phyloP scores from a whole-genome alignment of 106 monocot species.

The Dioscorea alata region DNA sequence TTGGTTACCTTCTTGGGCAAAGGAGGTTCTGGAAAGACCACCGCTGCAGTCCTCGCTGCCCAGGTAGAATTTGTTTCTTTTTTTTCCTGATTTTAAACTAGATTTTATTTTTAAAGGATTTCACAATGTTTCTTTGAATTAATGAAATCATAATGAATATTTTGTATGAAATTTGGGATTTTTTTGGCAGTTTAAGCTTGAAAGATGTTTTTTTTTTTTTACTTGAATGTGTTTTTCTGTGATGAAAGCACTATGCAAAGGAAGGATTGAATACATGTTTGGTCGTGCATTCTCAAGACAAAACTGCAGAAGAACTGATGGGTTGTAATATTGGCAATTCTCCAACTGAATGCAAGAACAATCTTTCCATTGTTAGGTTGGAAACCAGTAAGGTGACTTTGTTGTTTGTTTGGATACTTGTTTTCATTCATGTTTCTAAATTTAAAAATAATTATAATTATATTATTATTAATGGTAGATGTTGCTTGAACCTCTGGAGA shows the following conservation, averaged over 20 bases:
- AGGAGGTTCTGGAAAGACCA: slow-evolving; percentile 90
- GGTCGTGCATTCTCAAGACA: slow-evolving; percentile 81
- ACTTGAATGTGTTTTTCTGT: slow-evolving; percentile 3
- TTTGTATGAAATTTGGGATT: background rate
- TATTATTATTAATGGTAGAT: slow-evolving; percentile 44
- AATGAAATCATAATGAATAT: too few relatives aligned
- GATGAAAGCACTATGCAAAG: slow-evolving; percentile 64
- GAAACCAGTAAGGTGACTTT: slow-evolving; percentile 69
- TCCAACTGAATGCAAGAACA: slow-evolving; percentile 34
- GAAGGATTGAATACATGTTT: slow-evolving; percentile 82
- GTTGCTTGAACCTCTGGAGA: slow-evolving; percentile 77
- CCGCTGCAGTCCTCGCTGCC: slow-evolving; percentile 73
- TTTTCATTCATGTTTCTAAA: too few relatives aligned
- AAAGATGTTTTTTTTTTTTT: background rate
- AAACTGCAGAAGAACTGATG: slow-evolving; percentile 58
- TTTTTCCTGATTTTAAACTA: background rate
- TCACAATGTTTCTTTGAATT: background rate
- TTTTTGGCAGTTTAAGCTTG: background rate
- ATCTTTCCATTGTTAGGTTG: slow-evolving; percentile 66
- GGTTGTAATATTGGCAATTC: slow-evolving; percentile 67
- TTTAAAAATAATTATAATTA: background rate
- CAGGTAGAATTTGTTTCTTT: slow-evolving; percentile 29
- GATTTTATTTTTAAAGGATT: background rate
- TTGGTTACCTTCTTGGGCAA: slow-evolving; percentile 94
- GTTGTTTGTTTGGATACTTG: background rate